phyloP scores from a whole-genome alignment of 805 yeast genomes.

The Blastobotrys robertii region DNA sequence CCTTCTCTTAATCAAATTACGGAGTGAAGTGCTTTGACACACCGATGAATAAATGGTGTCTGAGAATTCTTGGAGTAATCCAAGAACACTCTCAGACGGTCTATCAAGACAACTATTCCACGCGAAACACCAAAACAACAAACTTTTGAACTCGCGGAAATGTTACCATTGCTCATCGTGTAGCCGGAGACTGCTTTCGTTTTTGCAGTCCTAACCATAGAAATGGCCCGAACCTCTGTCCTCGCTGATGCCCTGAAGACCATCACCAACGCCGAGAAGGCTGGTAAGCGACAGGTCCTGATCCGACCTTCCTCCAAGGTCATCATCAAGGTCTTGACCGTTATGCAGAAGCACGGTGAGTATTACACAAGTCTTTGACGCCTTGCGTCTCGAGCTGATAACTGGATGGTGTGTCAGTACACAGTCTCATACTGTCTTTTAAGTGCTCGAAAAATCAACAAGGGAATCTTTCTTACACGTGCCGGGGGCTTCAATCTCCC shows the following conservation, averaged over 20 bases:
- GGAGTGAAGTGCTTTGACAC: constrained; percentile 17
- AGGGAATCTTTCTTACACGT: constrained; percentile 30
- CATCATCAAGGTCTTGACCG: constrained; percentile 91
- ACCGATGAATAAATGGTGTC: constrained; percentile 11
- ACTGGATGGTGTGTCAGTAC: constrained; percentile 93
- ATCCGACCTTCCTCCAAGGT: constrained; percentile 98
- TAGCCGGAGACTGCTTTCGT: no score
- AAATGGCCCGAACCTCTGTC: constrained; percentile 96
- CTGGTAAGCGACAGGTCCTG: constrained; percentile 98
- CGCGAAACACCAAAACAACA: no score
- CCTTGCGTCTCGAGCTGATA: constrained; percentile 65
- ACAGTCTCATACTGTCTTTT: constrained; percentile 94
- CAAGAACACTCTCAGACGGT: constrained; percentile 1
- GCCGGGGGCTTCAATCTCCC: constrained; percentile 6
- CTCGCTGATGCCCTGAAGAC: constrained; percentile 98
- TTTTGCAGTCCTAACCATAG: constrained; percentile 2
- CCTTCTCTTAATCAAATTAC: not conserved
- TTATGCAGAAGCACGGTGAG: constrained; percentile 94
- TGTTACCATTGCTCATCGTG: no score
- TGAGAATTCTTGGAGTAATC: constrained; percentile 1
- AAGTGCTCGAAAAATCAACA: constrained; percentile 81
- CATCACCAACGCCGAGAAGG: constrained; percentile 97
- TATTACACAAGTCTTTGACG: constrained; percentile 13
- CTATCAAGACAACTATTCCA: no score
- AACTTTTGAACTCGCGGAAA: no score